Evolutionary conservation across 208 protist genomes (phyloP).

Genomic region (Herpetomonas tarakana): DNA sequence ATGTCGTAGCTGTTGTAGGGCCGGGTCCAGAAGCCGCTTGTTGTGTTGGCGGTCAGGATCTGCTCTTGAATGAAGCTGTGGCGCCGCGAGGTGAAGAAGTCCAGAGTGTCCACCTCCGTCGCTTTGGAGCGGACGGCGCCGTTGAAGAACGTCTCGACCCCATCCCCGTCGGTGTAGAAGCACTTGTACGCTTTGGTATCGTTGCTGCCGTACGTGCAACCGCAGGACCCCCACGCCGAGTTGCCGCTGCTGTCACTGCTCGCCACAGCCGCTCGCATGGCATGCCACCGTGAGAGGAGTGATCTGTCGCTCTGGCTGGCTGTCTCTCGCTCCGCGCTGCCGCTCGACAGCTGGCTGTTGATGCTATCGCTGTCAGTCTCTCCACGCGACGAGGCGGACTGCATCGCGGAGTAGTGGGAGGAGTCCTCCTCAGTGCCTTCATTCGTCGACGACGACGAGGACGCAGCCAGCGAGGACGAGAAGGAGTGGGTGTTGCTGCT

Average conservation of each 20-base stretch:
- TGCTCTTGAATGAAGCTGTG: slow-evolving; percentile 17
- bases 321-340: not conserved
- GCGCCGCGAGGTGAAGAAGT: slow-evolving; percentile 19
- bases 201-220: slow-evolving; percentile 22
- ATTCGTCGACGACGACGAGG: not conserved
- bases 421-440: no score
- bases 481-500: slow-evolving; percentile 2
- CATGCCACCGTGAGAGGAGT: no score
- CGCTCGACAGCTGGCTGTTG: not conserved
- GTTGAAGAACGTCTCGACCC: slow-evolving; percentile 26
- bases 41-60: slow-evolving; percentile 12
- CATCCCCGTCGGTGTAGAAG: slow-evolving; percentile 33
- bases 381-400: no score
- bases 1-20: slow-evolving; percentile 33
- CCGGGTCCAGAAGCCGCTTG: slow-evolving; percentile 31
- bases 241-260: slow-evolving; percentile 1
- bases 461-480: not conserved
- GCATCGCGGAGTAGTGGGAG: no score
- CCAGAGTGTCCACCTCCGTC: not conserved
- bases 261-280: not conserved
- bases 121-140: slow-evolving; percentile 14
- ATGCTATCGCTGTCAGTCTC: not conserved
- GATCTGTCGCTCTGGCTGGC: not conserved
- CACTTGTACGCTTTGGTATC: slow-evolving; percentile 13
- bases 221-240: slow-evolving; percentile 28